Percentiles rank a stretch among this genome's conserved stretches.
Evolutionary conservation across 2,329 filamentous ascomycete genomes (phyloP).

Genomic region (Botryotinia narcissicola): DNA sequence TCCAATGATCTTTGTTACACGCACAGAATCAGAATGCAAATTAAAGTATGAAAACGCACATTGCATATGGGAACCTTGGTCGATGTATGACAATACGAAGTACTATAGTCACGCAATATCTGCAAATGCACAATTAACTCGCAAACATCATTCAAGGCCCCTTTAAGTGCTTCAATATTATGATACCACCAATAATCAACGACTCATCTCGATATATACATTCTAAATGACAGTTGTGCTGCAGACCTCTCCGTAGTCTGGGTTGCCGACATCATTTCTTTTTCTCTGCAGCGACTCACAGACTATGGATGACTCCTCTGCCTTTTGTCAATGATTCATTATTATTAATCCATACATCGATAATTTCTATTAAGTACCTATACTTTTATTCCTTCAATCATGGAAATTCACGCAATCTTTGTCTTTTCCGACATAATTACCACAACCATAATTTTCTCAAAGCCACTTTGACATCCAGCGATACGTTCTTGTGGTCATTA

Average conservation of each 20-base stretch:
- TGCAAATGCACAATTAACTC: background rate
- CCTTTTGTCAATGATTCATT: background rate
- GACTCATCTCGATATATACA: too few species aligned
- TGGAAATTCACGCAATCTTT: background rate
- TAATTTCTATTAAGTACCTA: background rate
- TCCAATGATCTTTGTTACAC: background rate
- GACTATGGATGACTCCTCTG: background rate
- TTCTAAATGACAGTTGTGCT: too few species aligned
- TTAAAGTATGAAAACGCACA: background rate
- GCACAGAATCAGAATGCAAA: background rate
- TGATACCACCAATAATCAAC: background rate
- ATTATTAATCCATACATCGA: background rate
- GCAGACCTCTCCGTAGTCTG: too few species aligned
- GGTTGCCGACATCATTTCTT: too few species aligned
- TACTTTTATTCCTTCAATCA: background rate
- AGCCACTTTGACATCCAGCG: too few species aligned
- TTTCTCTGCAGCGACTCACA: too few species aligned
- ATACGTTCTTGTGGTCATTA: too few species aligned
- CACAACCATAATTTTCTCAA: background rate
- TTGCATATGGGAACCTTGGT: background rate
- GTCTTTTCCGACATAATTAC: background rate
- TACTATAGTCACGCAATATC: background rate
- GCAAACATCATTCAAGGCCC: background rate
- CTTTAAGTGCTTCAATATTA: background rate
- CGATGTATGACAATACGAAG: background rate